These are phyloP conservation scores for Colletotrichum cordylinicola DNA, from an alignment of 2,329 filamentous ascomycete genomes.

Conservation along the genomic window DNA sequence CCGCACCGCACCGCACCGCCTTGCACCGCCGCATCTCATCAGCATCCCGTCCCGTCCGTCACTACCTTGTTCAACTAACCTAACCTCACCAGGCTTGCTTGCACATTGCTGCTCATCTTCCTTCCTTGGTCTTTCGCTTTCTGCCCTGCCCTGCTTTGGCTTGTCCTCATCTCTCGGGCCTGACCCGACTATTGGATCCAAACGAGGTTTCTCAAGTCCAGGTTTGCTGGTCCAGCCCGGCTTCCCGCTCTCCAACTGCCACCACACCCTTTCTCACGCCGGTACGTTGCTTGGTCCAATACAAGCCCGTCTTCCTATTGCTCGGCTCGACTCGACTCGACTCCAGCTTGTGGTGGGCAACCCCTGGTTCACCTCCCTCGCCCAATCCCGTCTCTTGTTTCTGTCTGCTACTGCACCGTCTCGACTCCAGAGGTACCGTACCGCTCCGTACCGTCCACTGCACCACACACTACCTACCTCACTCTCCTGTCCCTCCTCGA, in stretches of 20 bases:
- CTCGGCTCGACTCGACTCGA: neutral
- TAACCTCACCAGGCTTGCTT: neutral
- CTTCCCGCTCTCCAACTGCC: neutral
- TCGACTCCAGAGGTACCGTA: neutral
- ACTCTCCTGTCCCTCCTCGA: conserved; percentile 5
- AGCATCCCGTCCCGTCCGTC: conserved; percentile 8
- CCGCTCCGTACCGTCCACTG: neutral
- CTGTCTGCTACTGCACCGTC: conserved; percentile 1
- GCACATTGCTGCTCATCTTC: neutral
- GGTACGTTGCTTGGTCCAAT: conserved; percentile 9
- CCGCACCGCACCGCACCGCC: neutral
- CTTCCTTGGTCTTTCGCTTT: neutral
- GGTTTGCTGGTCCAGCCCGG: neutral
- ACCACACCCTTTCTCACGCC: neutral
- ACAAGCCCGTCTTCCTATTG: conserved; percentile 9
- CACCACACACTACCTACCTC: conserved; percentile 2
- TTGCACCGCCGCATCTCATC: conserved; percentile 20
- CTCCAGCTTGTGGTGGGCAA: conserved; percentile 16
- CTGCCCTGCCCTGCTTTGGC: neutral
- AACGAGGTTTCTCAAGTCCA: neutral
- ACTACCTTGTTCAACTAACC: neutral
- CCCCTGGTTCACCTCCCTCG: conserved; percentile 8
- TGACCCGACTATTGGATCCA: neutral
- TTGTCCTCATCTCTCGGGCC: neutral
- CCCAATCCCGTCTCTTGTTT: conserved; percentile 22